A percentile compares a stretch with the other conserved stretches of the same genome.
These are phyloP conservation scores for Aspergillus taichungensis DNA, from an alignment of 495 filamentous ascomycete genomes.

Conservation along the genomic window DNA sequence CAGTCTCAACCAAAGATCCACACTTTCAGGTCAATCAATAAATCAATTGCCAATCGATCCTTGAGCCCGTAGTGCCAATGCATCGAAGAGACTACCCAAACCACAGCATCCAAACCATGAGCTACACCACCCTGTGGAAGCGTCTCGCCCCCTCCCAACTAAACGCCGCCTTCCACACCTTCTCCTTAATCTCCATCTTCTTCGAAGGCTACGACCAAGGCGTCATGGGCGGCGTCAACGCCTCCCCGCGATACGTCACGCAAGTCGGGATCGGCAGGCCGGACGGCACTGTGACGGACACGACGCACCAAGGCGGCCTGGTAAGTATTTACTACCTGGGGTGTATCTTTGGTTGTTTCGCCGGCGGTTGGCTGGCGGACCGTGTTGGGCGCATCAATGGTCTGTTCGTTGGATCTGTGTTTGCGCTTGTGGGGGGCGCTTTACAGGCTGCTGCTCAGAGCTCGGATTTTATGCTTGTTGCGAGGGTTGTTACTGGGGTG, in stretches of 20 bases:
- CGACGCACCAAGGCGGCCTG: constrained; percentile 38
- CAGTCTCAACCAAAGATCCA: no score
- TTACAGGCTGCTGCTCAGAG: constrained; percentile 43
- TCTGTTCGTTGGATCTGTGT: constrained; percentile 40
- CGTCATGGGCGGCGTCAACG: constrained; percentile 44
- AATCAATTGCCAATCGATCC: no score
- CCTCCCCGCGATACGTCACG: constrained; percentile 28
- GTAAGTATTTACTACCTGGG: constrained; percentile 49
- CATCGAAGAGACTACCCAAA: no score
- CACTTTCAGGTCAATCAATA: no score
- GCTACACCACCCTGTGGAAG: constrained; percentile 35
- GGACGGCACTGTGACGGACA: constrained; percentile 30
- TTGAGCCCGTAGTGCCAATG: no score
- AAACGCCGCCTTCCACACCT: constrained; percentile 34
- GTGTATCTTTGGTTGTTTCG: constrained; percentile 45
- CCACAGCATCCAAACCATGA: constrained; percentile 20
- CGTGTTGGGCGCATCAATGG: constrained; percentile 47
- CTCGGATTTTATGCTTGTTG: constrained; percentile 46
- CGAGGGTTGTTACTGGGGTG: constrained; percentile 46
- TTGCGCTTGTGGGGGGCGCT: constrained; percentile 45
- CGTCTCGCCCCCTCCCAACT: constrained; percentile 32
- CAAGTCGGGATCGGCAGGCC: constrained; percentile 27
- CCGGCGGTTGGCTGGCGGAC: constrained; percentile 44
- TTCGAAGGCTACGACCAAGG: constrained; percentile 50
- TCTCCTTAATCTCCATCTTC: constrained; percentile 44